phyloP scores from a whole-genome alignment of 2,329 filamentous ascomycete genomes.

The Amphichorda felina region DNA sequence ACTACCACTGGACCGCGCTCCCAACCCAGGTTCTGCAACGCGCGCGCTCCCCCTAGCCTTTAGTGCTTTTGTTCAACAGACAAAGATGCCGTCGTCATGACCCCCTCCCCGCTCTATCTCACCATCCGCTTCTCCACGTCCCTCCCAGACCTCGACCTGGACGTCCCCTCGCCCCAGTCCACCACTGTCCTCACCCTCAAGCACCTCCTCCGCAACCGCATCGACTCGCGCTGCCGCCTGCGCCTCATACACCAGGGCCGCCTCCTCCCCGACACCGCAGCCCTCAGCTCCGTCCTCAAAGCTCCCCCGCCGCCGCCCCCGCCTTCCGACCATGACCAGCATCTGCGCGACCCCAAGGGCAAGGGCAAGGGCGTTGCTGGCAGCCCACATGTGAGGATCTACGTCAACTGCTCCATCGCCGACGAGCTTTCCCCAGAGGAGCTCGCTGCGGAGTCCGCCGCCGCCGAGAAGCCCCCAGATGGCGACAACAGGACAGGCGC shows the following conservation, averaged over 20 bases:
- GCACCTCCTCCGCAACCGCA: conserved; percentile 62
- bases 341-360: conserved; percentile 14
- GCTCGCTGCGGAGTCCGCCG: conserved; percentile 53
- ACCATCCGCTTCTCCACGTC: conserved; percentile 86
- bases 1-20: no score
- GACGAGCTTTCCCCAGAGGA: conserved; percentile 58
- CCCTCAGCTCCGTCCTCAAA: conserved; percentile 57
- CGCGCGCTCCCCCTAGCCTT: no score
- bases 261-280: conserved; percentile 62
- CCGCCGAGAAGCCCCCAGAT: conserved; percentile 21
- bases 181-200: conserved; percentile 73
- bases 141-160: conserved; percentile 70
- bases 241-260: conserved; percentile 86
- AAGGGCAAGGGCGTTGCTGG: conserved; percentile 49
- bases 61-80: no score
- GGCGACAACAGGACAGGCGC: no score
- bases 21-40: no score
- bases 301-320: conserved; percentile 47
- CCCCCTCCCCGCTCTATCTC: conserved; percentile 44
- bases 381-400: conserved; percentile 48
- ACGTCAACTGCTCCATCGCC: conserved; percentile 89
- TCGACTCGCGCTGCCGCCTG: conserved; percentile 60
- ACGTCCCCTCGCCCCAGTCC: conserved; percentile 53
- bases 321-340: conserved; percentile 21
- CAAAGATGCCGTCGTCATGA: neutral